A percentile compares a stretch with the other conserved stretches of the same genome.
Evolutionary conservation across 2,329 filamentous ascomycete species (phyloP).

Genomic region (Fusarium sp.): DNA sequence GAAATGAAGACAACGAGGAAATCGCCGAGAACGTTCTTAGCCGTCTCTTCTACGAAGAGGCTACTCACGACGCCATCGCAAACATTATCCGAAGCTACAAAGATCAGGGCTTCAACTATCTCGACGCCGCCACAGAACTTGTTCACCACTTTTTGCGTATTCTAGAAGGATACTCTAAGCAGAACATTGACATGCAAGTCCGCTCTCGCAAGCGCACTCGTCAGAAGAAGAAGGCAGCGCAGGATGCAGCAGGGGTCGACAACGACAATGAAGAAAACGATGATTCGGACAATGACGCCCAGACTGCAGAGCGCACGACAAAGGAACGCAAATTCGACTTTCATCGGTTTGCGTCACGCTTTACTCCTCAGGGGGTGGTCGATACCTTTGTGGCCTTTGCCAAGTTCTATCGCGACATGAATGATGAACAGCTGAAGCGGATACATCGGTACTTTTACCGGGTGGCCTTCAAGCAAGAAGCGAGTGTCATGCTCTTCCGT

Average conservation of each 20-base stretch:
- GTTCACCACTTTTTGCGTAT: conserved; percentile 92
- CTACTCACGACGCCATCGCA: conserved; percentile 88
- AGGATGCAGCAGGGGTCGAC: conserved; percentile 51
- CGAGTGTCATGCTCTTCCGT: conserved; percentile 88
- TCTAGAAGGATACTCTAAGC: conserved; percentile 92
- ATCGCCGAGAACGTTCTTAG: conserved; percentile 98
- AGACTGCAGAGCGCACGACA: conserved; percentile 75
- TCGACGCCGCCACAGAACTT: conserved; percentile 92
- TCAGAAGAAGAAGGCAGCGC: conserved; percentile 77
- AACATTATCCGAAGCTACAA: conserved; percentile 88
- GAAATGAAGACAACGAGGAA: conserved; percentile 92
- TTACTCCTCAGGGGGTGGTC: conserved; percentile 85
- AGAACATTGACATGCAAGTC: conserved; percentile 93
- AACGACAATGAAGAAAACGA: conserved; percentile 71
- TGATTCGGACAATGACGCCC: conserved; percentile 78
- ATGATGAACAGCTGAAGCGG: conserved; percentile 84
- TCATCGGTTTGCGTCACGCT: conserved; percentile 81
- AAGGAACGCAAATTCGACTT: conserved; percentile 97
- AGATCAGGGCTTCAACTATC: conserved; percentile 91
- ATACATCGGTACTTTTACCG: conserved; percentile 95
- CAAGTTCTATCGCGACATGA: conserved; percentile 83
- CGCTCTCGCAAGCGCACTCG: conserved; percentile 81
- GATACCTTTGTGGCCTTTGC: conserved; percentile 89
- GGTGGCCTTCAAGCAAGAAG: conserved; percentile 93
- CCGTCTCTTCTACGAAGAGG: conserved; percentile 98